These are phyloP conservation scores for Fistulifera solaris DNA, from an alignment of 108 stramenopile species.

Conservation along the genomic window DNA sequence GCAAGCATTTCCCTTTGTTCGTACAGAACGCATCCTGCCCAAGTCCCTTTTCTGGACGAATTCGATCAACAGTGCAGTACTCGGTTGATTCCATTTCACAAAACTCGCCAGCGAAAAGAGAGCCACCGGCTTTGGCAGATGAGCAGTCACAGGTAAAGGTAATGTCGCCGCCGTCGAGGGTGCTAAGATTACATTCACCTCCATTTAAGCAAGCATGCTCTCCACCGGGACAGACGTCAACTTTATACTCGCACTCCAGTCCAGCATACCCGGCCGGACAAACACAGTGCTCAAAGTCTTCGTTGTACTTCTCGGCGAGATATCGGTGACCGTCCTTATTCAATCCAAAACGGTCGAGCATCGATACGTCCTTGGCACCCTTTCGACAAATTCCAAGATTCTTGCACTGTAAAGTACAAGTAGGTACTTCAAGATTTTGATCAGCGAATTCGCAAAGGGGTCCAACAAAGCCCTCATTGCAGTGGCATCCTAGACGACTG, in stretches of 20 bases:
- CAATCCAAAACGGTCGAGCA: slow-evolving; percentile 9
- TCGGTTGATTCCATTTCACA: slow-evolving; percentile 19
- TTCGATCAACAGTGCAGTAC: slow-evolving; percentile 16
- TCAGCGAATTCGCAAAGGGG: slow-evolving; percentile 24
- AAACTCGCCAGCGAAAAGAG: slow-evolving; percentile 12
- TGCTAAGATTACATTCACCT: slow-evolving; percentile 24
- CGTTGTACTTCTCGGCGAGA: slow-evolving; percentile 12
- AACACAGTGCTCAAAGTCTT: slow-evolving; percentile 43
- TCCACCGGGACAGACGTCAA: slow-evolving; percentile 38
- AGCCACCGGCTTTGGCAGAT: not conserved
- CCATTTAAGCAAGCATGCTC: slow-evolving; percentile 49
- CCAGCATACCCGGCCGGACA: slow-evolving; percentile 39
- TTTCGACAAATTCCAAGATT: slow-evolving; percentile 27
- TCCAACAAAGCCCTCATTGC: slow-evolving; percentile 24
- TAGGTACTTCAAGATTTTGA: slow-evolving; percentile 1
- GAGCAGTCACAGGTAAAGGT: slow-evolving; percentile 33
- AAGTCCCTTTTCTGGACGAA: not conserved
- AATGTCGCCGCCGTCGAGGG: not conserved
- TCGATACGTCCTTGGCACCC: slow-evolving; percentile 20
- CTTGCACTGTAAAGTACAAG: slow-evolving; percentile 15
- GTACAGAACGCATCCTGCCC: slow-evolving; percentile 14
- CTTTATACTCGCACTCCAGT: slow-evolving; percentile 34
- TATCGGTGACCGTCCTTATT: slow-evolving; percentile 1
- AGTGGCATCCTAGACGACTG: slow-evolving; percentile 21
- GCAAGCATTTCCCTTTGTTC: slow-evolving; percentile 15